Evolutionary conservation across 257 asterid species (phyloP).

Genomic region (Jasminum sambac): DNA sequence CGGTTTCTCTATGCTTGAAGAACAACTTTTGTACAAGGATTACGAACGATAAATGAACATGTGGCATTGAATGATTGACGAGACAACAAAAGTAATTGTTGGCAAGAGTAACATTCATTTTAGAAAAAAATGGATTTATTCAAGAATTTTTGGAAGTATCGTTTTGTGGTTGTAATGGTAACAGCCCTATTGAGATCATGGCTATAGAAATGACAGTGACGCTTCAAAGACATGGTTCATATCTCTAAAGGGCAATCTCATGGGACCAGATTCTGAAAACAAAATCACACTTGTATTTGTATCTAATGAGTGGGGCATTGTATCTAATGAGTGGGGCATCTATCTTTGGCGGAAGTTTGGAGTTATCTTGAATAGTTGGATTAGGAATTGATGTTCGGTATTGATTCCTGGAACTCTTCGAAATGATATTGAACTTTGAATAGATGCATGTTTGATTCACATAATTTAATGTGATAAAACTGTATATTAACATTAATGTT

Average conservation of each 20-base stretch:
- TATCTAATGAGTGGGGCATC: not conserved
- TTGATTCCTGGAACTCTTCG: not conserved
- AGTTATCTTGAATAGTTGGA: not conserved
- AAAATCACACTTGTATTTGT: not conserved
- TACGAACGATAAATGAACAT: slow-evolving; percentile 2
- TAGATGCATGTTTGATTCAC: not conserved
- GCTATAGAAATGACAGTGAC: slow-evolving; percentile 33
- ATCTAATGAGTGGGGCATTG: not conserved
- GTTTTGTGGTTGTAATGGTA: slow-evolving; percentile 42
- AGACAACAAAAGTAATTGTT: slow-evolving; percentile 1
- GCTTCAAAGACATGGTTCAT: slow-evolving; percentile 26
- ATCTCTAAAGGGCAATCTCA: slow-evolving; percentile 22
- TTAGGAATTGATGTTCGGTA: not conserved
- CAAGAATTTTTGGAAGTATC: slow-evolving; percentile 36
- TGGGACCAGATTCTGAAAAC: not conserved
- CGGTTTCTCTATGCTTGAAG: not conserved
- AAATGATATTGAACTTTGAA: not conserved
- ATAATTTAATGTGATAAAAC: not conserved
- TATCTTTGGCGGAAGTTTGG: not conserved
- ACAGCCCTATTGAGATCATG: not conserved
- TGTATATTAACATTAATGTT: not conserved
- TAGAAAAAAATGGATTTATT: slow-evolving; percentile 3
- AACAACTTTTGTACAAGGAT: not conserved
- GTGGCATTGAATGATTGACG: slow-evolving; percentile 22
- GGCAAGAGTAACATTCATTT: slow-evolving; percentile 1